These are phyloP conservation scores for Aspergillus nomiae DNA, from an alignment of 2,329 filamentous ascomycete species.

Conservation along the genomic window DNA sequence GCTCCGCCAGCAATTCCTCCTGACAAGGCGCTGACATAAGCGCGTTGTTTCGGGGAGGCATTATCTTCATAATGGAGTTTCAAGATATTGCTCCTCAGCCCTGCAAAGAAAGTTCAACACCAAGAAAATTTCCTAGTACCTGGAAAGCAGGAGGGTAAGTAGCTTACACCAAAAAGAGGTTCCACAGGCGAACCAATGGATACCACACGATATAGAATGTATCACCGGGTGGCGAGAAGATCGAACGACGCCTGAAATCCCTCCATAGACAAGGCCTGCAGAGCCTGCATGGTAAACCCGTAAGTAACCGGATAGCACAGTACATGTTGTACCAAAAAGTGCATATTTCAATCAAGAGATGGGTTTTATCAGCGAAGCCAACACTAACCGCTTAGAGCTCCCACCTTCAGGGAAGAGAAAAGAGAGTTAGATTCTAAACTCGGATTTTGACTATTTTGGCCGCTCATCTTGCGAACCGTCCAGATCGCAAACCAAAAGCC, in stretches of 20 bases:
- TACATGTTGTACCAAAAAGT: background rate
- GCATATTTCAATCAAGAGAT: background rate
- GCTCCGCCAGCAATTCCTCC: conserved; percentile 67
- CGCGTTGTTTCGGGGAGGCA: conserved; percentile 60
- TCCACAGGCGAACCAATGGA: conserved; percentile 81
- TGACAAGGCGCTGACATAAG: conserved; percentile 68
- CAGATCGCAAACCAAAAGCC: background rate
- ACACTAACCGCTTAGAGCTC: conserved; percentile 59
- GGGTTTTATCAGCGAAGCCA: conserved; percentile 14
- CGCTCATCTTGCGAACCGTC: conserved; percentile 31
- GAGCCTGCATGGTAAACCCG: conserved; percentile 24
- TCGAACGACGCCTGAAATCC: conserved; percentile 70
- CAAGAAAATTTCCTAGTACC: background rate
- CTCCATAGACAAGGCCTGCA: conserved; percentile 65
- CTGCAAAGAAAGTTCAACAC: conserved; percentile 36
- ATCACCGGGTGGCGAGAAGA: conserved; percentile 67
- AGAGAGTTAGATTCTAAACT: conserved; percentile 23
- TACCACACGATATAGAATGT: conserved; percentile 70
- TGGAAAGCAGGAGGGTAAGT: conserved; percentile 13
- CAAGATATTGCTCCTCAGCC: conserved; percentile 46
- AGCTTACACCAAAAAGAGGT: conserved; percentile 72
- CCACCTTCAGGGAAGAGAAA: conserved; percentile 57
- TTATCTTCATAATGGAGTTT: conserved; percentile 53
- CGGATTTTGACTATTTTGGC: conserved; percentile 18
- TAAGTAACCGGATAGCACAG: background rate